Evolutionary conservation across 1,284 basidiomycete genomes (phyloP), one percentile per base, ranked within the genome.

Genomic region (Apiotrichum sp.): DNA sequence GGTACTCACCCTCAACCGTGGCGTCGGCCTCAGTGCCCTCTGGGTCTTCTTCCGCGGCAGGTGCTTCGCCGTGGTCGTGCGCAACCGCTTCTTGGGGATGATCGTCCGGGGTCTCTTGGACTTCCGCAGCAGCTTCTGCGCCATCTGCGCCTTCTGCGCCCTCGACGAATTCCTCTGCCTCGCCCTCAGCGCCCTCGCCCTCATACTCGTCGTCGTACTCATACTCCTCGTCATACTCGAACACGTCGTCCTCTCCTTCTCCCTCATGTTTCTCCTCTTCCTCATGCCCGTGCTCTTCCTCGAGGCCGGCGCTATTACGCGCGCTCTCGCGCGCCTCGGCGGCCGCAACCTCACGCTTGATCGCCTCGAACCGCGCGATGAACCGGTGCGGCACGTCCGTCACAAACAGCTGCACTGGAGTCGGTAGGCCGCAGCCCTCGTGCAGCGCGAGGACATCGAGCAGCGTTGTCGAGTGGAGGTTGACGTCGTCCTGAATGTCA

Each of bases 321-420:
- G 36, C 57, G 43, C 50, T 53, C 42, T 46, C 58, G 6, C 50
- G 50, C 29, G 86, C 77, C 86, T 87, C 29, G 85, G 88, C 31
- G 84, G 81, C 64, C 22, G 65, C 63, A 16, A 74, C 54, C 47
- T 70, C 71, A 34, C 62, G 56, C 47, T 65, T 60, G 22, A 74
- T 74, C 8, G 71, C 70, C 38, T 67, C 65, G 55, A 69, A 73
- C 6, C 73, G 60, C 4, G 67, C 66, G 47, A 70, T 69, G 60
- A 74, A 74, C 10, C 71, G 60, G 48, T 62, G 59, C 14, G 66
- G 61, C 50, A 67, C 62, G 55, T 65, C 69, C 5, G 62, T 55
- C 22, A 73, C 47, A 45, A 66, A 63, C 9, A 74, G 62, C 57
- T 70, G 62, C 4, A 74, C 65, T 2, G 73, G 73, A n/a, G 53